A percentile compares a stretch with the other conserved stretches of the same genome.
Conservation (phyloP, 345 rosid genomes). For the Boechera retrofracta region DNA sequence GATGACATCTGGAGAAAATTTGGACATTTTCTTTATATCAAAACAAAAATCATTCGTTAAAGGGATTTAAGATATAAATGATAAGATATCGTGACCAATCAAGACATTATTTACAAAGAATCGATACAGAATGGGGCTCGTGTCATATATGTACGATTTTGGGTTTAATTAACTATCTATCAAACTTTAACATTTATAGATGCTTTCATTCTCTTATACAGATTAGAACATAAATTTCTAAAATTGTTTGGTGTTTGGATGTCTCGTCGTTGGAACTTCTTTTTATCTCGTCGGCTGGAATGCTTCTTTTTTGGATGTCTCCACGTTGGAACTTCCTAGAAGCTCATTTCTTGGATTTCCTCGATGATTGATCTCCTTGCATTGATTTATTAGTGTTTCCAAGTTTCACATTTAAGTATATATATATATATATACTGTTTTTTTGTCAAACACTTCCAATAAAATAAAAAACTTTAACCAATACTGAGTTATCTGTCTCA, state of each 20-base stretch:
- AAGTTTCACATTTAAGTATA: no score
- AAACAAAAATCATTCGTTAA: background rate
- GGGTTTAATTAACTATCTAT: slow-evolving; percentile 14
- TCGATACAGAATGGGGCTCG: slow-evolving; percentile 21
- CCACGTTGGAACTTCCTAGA: slow-evolving; percentile 9
- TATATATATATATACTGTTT: no score
- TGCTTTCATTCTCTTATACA: background rate
- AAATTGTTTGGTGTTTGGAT: background rate
- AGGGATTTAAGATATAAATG: slow-evolving; percentile 7
- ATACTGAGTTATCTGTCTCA: no score
- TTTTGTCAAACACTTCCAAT: no score
- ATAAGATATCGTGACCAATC: slow-evolving; percentile 26
- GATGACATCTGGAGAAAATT: background rate
- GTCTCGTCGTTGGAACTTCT: background rate
- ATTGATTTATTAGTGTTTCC: background rate
- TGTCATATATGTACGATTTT: slow-evolving; percentile 21
- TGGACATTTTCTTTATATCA: slow-evolving; percentile 5
- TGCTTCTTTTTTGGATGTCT: background rate
- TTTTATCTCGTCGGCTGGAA: background rate
- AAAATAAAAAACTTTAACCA: no score
- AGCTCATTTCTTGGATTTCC: background rate
- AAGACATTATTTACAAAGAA: slow-evolving; percentile 26
- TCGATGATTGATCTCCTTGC: background rate
- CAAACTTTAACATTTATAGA: background rate
- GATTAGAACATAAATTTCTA: no score